A percentile compares a stretch with the other conserved stretches of the same genome.
Conservation (phyloP, 2,329 filamentous ascomycete species). For the Apiospora malaysiana region DNA sequence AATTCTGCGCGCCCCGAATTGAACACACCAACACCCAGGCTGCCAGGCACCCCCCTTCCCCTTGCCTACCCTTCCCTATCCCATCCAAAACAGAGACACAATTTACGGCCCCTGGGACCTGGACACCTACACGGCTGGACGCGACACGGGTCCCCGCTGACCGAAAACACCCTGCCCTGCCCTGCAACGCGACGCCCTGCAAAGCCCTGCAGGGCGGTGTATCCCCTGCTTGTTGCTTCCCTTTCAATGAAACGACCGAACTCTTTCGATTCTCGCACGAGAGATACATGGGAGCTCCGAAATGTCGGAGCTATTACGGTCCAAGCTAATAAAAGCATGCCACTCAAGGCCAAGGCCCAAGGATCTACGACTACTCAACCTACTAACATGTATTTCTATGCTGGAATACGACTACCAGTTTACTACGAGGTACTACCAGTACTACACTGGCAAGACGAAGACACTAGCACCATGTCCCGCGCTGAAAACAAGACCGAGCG, state of each 20-base stretch:
- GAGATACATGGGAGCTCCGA: not conserved
- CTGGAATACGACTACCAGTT: too few species aligned
- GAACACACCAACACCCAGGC: not conserved
- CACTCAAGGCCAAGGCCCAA: not conserved
- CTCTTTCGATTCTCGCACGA: slow-evolving; percentile 16
- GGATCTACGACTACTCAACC: not conserved
- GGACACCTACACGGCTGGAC: too few species aligned
- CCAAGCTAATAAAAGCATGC: not conserved
- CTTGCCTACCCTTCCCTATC: too few species aligned
- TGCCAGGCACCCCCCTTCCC: too few species aligned
- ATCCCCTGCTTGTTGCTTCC: not conserved
- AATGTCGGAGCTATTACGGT: not conserved
- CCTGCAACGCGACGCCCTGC: not conserved
- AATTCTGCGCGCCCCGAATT: not conserved
- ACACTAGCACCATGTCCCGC: not conserved
- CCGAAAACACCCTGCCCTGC: slow-evolving; percentile 6
- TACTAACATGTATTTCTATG: too few species aligned
- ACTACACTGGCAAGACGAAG: too few species aligned
- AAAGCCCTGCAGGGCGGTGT: slow-evolving; percentile 15
- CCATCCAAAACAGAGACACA: not conserved
- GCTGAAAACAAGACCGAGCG: not conserved
- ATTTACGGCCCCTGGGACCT: slow-evolving; percentile 1
- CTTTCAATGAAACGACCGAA: not conserved
- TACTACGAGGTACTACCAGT: too few species aligned
- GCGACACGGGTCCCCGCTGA: slow-evolving; percentile 5